Base-by-base conservation (phyloP, 2,329 filamentous ascomycete species). In the Torrubiella hemipterigena region DNA sequence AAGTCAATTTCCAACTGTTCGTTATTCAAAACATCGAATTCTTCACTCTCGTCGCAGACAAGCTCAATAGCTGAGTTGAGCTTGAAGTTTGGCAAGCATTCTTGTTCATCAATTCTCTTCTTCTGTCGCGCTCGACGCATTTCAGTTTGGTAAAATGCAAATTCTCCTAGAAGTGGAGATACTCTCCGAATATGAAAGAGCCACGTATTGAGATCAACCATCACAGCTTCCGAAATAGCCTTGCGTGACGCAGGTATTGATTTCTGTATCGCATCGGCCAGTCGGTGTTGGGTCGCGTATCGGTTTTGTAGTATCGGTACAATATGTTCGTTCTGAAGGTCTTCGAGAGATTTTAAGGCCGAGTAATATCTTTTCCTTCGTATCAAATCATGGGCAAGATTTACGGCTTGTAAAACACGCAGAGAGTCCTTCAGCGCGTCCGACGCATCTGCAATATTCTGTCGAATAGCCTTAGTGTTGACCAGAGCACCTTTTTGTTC, bases 201-300 rank as follows among this genome's bases (percentile, higher is more conserved):
- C 91, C 91, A 98, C 1, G 86, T 95, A 50, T 96, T 96, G 33
- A 98, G 60, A 55, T 98, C 91, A 3, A 75, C 81, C 85, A 96
- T 96, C 42, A 98, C 91, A 11, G 87, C 86, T 56, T 96, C 89
- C 4, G 89, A 89, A 34, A 98, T 95, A 30, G 84, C 77, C 47
- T 84, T 86, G 48, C 94, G 86, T 2, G 86, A 95, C 4, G 83
- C 77, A 2, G 91, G 91, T 19, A 96, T 89, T 1, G 89, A 96
- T 44, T 85, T 86, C 53, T 95, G 89, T 41, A 98, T 96, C 62
- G 94, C 75, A 49, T 93, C 85, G 19, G 91, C 91, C 41, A 98
- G 79, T 48, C 87, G 89, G 56, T 95, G 93, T 42, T 95, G 85
- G 2, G 84, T 93, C 7, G 93, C 84, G 43, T 93, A 91, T 49